Evolutionary conservation across 306 rosid genomes (phyloP).

Genomic region (Pyrus betulifolia): DNA sequence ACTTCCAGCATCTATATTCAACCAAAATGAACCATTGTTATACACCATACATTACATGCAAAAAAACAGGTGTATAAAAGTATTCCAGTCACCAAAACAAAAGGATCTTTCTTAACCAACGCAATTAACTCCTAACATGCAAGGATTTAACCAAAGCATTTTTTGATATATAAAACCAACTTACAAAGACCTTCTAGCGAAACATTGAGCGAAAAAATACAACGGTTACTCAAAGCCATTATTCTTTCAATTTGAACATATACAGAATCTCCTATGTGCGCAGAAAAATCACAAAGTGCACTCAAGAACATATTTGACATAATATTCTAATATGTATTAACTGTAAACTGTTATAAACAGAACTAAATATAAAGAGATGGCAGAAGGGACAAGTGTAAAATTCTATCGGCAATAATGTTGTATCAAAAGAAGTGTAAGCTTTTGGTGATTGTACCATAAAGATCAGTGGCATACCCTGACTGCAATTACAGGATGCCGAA

Average conservation of each 20-base stretch:
- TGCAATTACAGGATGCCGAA: slow-evolving; percentile 80
- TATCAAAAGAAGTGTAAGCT: slow-evolving; percentile 4
- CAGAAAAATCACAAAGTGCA: neutral
- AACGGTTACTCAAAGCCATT: neutral
- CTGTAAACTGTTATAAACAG: neutral
- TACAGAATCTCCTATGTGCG: neutral
- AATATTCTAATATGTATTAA: neutral
- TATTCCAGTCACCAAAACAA: neutral
- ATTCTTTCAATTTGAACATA: neutral
- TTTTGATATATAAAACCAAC: neutral
- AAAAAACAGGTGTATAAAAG: neutral
- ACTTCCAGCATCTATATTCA: slow-evolving; percentile 45
- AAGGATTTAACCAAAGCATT: neutral
- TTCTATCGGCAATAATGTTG: neutral
- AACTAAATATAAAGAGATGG: neutral
- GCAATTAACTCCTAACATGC: neutral
- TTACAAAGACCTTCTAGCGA: neutral
- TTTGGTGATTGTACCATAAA: slow-evolving; percentile 20
- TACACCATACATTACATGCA: neutral
- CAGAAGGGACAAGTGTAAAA: neutral
- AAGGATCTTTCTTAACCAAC: neutral
- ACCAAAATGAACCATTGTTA: neutral
- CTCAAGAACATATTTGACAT: neutral
- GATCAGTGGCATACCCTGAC: slow-evolving; percentile 49
- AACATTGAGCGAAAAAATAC: neutral